phyloP scores from a whole-genome alignment of 2,329 filamentous ascomycete species.

The Nemania bipapillata region DNA sequence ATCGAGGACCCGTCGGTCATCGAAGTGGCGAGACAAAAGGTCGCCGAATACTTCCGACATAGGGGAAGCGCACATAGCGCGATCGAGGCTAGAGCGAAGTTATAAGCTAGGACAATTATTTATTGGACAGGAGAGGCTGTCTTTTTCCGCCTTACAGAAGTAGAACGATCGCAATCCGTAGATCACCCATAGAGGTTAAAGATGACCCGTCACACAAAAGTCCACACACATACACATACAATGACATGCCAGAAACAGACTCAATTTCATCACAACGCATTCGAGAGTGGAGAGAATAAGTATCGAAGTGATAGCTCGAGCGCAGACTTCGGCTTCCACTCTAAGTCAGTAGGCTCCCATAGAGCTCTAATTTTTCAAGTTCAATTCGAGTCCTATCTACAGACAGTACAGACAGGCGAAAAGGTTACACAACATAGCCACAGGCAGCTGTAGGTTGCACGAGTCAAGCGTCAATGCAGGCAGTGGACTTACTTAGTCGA shows the following conservation, averaged over 20 bases:
- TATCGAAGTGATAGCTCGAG: too few species aligned
- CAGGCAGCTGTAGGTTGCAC: background rate
- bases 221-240: background rate
- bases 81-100: conserved; percentile 62
- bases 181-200: too few species aligned
- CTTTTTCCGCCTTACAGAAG: background rate
- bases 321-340: too few species aligned
- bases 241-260: too few species aligned
- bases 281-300: too few species aligned
- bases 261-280: background rate
- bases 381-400: background rate
- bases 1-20: conserved; percentile 84
- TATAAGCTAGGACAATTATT: conserved; percentile 52
- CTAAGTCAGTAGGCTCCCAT: too few species aligned
- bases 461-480: background rate
- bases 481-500: background rate
- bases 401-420: too few species aligned
- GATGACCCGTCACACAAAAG: too few species aligned
- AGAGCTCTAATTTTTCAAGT: background rate
- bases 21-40: conserved; percentile 74
- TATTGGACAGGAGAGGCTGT: background rate
- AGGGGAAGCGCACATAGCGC: conserved; percentile 57
- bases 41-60: conserved; percentile 78
- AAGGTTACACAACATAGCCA: background rate
- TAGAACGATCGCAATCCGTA: background rate